phyloP scores from a whole-genome alignment of 23 red algal species.

The Agarophyton chilense region DNA sequence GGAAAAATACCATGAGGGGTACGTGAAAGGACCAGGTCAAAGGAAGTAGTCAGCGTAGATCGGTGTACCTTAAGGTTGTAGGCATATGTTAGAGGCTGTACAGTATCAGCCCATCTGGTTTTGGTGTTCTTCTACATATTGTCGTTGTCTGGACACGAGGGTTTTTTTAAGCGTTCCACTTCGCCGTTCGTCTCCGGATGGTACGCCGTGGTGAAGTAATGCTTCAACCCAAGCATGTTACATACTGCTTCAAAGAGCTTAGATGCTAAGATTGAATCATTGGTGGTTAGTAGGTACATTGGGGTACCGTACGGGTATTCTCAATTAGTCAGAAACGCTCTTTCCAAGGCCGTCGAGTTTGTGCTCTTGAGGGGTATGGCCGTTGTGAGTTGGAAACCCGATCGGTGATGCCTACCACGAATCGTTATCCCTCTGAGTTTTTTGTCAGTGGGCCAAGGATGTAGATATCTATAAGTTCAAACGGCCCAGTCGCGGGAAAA shows the following conservation, averaged over 20 bases:
- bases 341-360: not conserved
- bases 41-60: not conserved
- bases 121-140: conserved; percentile 39
- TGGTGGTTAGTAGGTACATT: conserved; percentile 17
- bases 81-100: conserved; percentile 1
- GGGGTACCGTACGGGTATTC: conserved; percentile 7
- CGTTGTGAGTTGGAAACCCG: conserved; percentile 22
- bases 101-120: not conserved
- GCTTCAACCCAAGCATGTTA: conserved; percentile 10
- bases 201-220: not conserved
- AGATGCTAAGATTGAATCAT: conserved; percentile 19
- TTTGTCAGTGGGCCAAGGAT: conserved; percentile 20
- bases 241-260: conserved; percentile 30
- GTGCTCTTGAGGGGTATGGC: conserved; percentile 14
- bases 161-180: conserved; percentile 41
- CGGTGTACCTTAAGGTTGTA: conserved; percentile 52
- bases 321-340: conserved; percentile 13
- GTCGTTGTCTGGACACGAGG: not conserved
- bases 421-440: not conserved
- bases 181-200: conserved; percentile 32
- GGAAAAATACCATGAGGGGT: not conserved
- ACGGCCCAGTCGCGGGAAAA: not conserved
- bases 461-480: not conserved
- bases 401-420: conserved; percentile 36
- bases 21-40: not conserved